phyloP scores from a whole-genome alignment of 345 rosid species.

The Stellera chamaejasme region DNA sequence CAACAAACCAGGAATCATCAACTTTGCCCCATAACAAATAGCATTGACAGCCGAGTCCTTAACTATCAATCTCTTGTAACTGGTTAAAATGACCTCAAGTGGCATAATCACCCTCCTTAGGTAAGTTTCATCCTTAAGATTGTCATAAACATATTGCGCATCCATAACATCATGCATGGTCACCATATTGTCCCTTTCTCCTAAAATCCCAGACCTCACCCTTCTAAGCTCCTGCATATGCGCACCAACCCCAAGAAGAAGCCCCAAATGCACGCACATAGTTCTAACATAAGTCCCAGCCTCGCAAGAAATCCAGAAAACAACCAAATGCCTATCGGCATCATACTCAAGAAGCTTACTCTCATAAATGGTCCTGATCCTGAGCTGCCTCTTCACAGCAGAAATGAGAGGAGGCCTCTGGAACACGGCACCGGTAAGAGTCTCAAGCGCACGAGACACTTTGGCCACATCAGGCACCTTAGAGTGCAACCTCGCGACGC shows the following conservation, averaged over 20 bases:
- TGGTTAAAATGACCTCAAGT: slow-evolving; percentile 70
- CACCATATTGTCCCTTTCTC: slow-evolving; percentile 96
- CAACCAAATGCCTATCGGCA: slow-evolving; percentile 73
- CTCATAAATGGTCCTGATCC: slow-evolving; percentile 84
- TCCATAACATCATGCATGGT: slow-evolving; percentile 98
- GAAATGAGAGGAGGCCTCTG: slow-evolving; percentile 90
- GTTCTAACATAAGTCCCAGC: slow-evolving; percentile 96
- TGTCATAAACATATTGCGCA: slow-evolving; percentile 82
- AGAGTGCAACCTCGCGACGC: slow-evolving; percentile 85
- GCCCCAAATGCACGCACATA: slow-evolving; percentile 86
- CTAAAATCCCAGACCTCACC: slow-evolving; percentile 85
- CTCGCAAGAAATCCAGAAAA: slow-evolving; percentile 93
- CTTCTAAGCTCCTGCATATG: slow-evolving; percentile 97
- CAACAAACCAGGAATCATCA: slow-evolving; percentile 86
- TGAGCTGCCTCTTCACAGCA: slow-evolving; percentile 92
- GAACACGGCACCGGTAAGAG: slow-evolving; percentile 87
- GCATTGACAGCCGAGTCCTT: slow-evolving; percentile 96
- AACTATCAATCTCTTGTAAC: slow-evolving; percentile 88
- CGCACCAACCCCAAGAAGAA: slow-evolving; percentile 89
- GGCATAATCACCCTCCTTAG: slow-evolving; percentile 93
- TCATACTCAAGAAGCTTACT: slow-evolving; percentile 90
- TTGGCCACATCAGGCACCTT: slow-evolving; percentile 76
- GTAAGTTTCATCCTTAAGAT: slow-evolving; percentile 58
- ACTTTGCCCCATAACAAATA: slow-evolving; percentile 88
- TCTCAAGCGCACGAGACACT: slow-evolving; percentile 83